Evolutionary conservation across 345 rosid genomes (phyloP).

Genomic region (Sisymbrium irio): DNA sequence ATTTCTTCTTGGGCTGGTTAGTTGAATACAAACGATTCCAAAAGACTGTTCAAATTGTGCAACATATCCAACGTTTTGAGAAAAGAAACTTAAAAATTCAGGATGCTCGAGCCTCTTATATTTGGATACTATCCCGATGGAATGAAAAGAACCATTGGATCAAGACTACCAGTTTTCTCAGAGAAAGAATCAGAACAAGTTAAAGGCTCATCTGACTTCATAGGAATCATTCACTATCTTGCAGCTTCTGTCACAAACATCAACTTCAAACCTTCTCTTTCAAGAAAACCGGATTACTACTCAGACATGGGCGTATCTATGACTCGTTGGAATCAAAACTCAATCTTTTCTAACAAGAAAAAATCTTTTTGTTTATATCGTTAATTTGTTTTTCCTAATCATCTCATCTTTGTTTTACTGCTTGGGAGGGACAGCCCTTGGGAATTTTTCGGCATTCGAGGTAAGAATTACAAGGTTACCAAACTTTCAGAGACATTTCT

Average conservation of each 20-base stretch:
- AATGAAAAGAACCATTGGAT: conserved; percentile 54
- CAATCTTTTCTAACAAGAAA: neutral
- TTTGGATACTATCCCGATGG: conserved; percentile 65
- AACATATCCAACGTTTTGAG: too few species aligned
- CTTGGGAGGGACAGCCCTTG: conserved; percentile 29
- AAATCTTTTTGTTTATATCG: neutral
- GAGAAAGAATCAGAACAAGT: conserved; percentile 50
- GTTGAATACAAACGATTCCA: neutral
- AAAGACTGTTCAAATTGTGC: too few species aligned
- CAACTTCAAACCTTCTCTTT: conserved; percentile 3
- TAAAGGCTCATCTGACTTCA: conserved; percentile 60
- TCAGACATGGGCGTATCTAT: conserved; percentile 36
- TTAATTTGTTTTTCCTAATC: neutral
- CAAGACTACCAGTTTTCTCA: conserved; percentile 67
- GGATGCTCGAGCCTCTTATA: conserved; percentile 56
- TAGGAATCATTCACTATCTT: conserved; percentile 51
- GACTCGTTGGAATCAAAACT: neutral
- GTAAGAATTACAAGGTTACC: conserved; percentile 9
- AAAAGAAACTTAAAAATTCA: too few species aligned
- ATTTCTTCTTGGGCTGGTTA: conserved; percentile 52
- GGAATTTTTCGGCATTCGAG: conserved; percentile 3
- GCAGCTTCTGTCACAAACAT: conserved; percentile 26
- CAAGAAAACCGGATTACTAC: conserved; percentile 20
- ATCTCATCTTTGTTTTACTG: neutral
- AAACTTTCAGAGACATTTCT: neutral